Percentiles rank a stretch among this genome's conserved stretches.
These are phyloP conservation scores for Penicillium carneum DNA, from an alignment of 2,329 filamentous ascomycete species.

Conservation along the genomic window DNA sequence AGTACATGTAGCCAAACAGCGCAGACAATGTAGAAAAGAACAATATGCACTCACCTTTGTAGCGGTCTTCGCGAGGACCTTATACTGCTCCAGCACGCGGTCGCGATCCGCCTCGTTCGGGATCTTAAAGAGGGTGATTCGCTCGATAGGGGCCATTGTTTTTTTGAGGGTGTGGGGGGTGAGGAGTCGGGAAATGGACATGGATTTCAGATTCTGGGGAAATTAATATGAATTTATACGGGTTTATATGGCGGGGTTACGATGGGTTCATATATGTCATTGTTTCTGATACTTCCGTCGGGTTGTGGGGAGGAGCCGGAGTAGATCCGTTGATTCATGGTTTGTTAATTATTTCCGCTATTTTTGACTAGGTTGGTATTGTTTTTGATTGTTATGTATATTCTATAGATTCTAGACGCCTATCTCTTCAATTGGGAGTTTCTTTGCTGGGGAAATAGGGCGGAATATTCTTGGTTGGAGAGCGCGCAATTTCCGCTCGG, in stretches of 20 bases:
- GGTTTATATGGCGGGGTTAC: constrained; percentile 8
- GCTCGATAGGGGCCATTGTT: constrained; percentile 54
- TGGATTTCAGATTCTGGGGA: not conserved
- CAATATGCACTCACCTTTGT: constrained; percentile 50
- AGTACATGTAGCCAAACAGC: not conserved
- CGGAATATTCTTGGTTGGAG: not conserved
- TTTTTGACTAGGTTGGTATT: not conserved
- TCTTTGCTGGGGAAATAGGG: not conserved
- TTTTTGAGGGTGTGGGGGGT: constrained; percentile 9
- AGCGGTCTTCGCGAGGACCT: constrained; percentile 53
- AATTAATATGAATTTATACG: constrained; percentile 1
- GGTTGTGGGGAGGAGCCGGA: not conserved
- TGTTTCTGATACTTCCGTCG: constrained; percentile 9
- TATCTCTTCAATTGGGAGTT: not conserved
- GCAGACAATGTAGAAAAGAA: not conserved
- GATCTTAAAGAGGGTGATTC: constrained; percentile 63
- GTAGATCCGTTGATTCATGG: not conserved
- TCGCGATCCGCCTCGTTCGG: constrained; percentile 55
- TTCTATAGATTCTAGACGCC: too few species aligned
- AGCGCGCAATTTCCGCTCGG: constrained; percentile 18
- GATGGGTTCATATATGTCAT: too few species aligned
- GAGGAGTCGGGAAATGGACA: not conserved
- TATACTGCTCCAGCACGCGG: constrained; percentile 55
- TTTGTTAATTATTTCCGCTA: not conserved
- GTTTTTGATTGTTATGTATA: too few species aligned